These are phyloP conservation scores for Lachancea nothofagi DNA, from an alignment of 805 yeast species.

Conservation along the genomic window DNA sequence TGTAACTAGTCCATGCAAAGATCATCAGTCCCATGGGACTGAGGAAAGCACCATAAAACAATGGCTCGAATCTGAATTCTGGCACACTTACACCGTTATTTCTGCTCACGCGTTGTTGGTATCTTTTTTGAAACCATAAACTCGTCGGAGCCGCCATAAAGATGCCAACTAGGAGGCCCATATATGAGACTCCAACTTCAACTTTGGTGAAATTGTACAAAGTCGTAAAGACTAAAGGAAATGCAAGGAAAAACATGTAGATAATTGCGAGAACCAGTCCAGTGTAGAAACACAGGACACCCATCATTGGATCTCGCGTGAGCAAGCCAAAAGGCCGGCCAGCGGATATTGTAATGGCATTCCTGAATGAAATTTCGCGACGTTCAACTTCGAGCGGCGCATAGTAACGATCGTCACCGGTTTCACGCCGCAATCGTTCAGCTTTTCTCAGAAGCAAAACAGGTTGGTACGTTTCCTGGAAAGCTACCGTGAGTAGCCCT, in stretches of 20 bases:
- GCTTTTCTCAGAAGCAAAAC: slow-evolving; percentile 49
- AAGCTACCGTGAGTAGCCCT: slow-evolving; percentile 39
- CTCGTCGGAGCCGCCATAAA: slow-evolving; percentile 42
- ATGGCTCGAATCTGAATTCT: slow-evolving; percentile 53
- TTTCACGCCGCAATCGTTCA: slow-evolving; percentile 42
- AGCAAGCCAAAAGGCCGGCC: slow-evolving; percentile 49
- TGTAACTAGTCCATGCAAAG: slow-evolving; percentile 67
- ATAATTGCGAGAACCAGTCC: slow-evolving; percentile 55
- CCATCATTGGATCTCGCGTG: slow-evolving; percentile 49
- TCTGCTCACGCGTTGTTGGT: slow-evolving; percentile 39
- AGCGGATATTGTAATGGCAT: slow-evolving; percentile 41
- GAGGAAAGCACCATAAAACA: slow-evolving; percentile 59
- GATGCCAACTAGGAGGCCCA: slow-evolving; percentile 52
- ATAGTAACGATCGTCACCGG: slow-evolving; percentile 46
- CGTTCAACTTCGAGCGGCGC: slow-evolving; percentile 37
- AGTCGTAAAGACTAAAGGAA: slow-evolving; percentile 52
- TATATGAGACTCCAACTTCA: slow-evolving; percentile 58
- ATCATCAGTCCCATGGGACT: slow-evolving; percentile 66
- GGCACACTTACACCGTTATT: slow-evolving; percentile 50
- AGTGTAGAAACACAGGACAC: slow-evolving; percentile 48
- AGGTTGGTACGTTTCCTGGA: slow-evolving; percentile 64
- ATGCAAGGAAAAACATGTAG: slow-evolving; percentile 60
- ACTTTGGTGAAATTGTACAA: slow-evolving; percentile 49
- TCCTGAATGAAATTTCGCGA: slow-evolving; percentile 38
- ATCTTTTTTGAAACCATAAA: slow-evolving; percentile 39